Conservation (phyloP, 2,329 filamentous ascomycete genomes). For the Didymella sp. region DNA sequence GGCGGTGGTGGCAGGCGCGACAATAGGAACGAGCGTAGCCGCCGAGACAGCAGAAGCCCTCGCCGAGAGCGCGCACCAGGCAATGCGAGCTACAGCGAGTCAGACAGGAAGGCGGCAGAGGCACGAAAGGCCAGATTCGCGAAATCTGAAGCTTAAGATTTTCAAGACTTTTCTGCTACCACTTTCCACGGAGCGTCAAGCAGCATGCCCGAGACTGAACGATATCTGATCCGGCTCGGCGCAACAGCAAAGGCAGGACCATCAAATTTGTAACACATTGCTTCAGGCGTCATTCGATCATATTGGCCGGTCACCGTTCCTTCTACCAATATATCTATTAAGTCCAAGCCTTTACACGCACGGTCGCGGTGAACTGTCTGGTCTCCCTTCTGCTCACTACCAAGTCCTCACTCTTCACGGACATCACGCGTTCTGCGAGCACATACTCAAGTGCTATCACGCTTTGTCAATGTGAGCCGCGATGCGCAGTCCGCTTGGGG, state of each 20-base stretch:
- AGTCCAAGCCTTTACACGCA: constrained; percentile 25
- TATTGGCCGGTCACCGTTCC: constrained; percentile 32
- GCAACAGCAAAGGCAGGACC: constrained; percentile 24
- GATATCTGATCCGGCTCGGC: constrained; percentile 16
- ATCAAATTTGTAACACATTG: constrained; percentile 34
- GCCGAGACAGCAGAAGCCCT: constrained; percentile 30
- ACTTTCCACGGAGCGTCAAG: background rate
- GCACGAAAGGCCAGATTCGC: constrained; percentile 55
- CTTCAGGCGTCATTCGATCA: constrained; percentile 32
- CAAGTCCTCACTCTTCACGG: background rate
- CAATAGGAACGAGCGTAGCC: constrained; percentile 32
- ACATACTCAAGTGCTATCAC: background rate
- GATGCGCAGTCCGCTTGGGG: background rate
- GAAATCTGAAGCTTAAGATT: constrained; percentile 34
- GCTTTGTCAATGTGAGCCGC: background rate
- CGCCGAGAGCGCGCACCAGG: constrained; percentile 34
- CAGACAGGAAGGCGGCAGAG: constrained; percentile 54
- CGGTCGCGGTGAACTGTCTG: constrained; percentile 5
- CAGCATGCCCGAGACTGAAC: constrained; percentile 13
- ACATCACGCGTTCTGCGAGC: background rate
- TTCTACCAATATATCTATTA: constrained; percentile 37
- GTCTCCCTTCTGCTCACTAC: constrained; percentile 9
- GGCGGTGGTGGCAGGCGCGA: constrained; percentile 29
- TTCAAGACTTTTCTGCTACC: background rate
- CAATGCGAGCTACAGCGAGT: constrained; percentile 40